Conservation (phyloP, 495 filamentous ascomycete genomes). For the Hypoxylon lenormandii region DNA sequence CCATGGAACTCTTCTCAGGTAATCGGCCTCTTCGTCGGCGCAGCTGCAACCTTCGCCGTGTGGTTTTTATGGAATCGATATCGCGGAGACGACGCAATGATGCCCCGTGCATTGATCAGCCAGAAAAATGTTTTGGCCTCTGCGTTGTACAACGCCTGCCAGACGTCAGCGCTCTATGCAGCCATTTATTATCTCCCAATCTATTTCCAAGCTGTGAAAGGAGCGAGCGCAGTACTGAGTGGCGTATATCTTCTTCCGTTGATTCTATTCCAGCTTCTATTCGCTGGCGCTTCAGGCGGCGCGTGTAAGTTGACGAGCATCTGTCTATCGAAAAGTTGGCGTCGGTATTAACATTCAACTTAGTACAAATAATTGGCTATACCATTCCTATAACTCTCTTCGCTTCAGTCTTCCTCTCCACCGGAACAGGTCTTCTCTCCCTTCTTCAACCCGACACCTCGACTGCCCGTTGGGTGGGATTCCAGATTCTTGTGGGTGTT, state of each 20-base stretch:
- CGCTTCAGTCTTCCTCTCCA: conserved; percentile 50
- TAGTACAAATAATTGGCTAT: conserved; percentile 35
- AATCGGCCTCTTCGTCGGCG: conserved; percentile 47
- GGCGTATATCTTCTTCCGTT: conserved; percentile 63
- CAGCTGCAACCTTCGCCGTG: conserved; percentile 47
- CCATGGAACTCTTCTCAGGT: conserved; percentile 57
- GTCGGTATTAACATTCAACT: background rate
- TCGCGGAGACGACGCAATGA: conserved; percentile 60
- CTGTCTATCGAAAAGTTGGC: background rate
- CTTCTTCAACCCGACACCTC: conserved; percentile 50
- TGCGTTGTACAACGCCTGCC: conserved; percentile 46
- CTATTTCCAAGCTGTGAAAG: conserved; percentile 72
- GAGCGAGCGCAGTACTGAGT: conserved; percentile 54
- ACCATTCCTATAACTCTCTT: too few relatives aligned
- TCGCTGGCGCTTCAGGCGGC: conserved; percentile 47
- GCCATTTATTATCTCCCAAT: conserved; percentile 67
- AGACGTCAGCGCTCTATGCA: conserved; percentile 44
- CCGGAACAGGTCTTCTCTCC: conserved; percentile 58
- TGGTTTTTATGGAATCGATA: conserved; percentile 59
- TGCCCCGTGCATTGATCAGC: conserved; percentile 56
- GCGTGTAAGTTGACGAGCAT: too few relatives aligned
- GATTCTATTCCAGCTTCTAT: conserved; percentile 56
- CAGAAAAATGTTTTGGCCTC: conserved; percentile 52
- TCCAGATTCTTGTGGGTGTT: conserved; percentile 61
- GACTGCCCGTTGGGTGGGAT: conserved; percentile 61